phyloP scores from a whole-genome alignment of 345 rosid species.

The Pseudoturritis turrita region DNA sequence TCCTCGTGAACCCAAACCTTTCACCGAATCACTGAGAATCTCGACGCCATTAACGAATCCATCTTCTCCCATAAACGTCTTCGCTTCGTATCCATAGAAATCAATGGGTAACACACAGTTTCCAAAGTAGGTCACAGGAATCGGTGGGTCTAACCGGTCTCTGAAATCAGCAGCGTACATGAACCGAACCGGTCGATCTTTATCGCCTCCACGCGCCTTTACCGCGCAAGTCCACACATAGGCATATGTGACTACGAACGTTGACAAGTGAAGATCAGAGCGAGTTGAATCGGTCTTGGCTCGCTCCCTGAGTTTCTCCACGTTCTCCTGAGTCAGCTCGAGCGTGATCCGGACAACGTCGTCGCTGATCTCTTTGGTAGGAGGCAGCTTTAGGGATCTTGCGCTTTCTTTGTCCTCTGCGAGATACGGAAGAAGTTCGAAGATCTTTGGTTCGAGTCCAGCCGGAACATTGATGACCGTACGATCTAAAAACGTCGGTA shows the following conservation, averaged over 20 bases:
- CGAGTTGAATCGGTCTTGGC: not conserved
- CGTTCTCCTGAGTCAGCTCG: constrained; percentile 10
- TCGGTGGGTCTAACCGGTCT: constrained; percentile 12
- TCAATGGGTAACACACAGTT: constrained; percentile 6
- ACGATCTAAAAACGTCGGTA: constrained; percentile 31
- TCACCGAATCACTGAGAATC: not conserved
- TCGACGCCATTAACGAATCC: constrained; percentile 9
- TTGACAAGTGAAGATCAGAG: constrained; percentile 25
- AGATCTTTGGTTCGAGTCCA: not conserved
- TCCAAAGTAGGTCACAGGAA: constrained; percentile 34
- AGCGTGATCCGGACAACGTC: constrained; percentile 23
- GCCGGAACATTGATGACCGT: constrained; percentile 10
- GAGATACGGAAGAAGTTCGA: not conserved
- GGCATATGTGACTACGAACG: constrained; percentile 25
- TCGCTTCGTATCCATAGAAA: not conserved
- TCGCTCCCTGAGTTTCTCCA: constrained; percentile 20
- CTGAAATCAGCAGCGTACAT: constrained; percentile 30
- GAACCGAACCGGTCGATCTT: not conserved
- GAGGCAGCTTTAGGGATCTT: constrained; percentile 4
- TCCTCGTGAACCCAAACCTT: not conserved
- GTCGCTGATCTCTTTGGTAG: not conserved
- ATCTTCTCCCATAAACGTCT: not conserved
- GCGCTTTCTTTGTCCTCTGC: not conserved
- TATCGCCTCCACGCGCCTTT: constrained; percentile 16
- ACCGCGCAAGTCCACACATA: constrained; percentile 13